These are phyloP conservation scores for Penicillium lividum DNA, from an alignment of 495 filamentous ascomycete genomes.

Conservation along the genomic window DNA sequence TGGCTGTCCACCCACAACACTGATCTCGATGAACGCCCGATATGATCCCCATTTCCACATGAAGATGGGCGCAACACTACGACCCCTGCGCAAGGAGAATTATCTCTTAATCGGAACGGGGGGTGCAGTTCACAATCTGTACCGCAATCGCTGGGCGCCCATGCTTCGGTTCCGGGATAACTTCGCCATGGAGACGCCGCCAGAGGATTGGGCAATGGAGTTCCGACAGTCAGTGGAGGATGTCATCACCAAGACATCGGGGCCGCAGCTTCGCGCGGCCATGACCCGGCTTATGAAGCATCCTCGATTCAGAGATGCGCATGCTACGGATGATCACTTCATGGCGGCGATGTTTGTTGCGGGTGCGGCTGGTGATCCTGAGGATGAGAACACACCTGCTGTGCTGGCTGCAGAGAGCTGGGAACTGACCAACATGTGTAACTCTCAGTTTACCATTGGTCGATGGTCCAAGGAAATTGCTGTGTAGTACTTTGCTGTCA, in stretches of 20 bases:
- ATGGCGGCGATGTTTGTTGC: conserved; percentile 60
- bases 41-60: conserved; percentile 64
- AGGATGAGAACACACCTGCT: conserved; percentile 44
- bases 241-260: conserved; percentile 49
- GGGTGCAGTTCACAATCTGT: conserved; percentile 65
- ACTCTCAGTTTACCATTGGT: conserved; percentile 57
- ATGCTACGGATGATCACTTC: conserved; percentile 66
- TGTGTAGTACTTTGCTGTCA: conserved; percentile 8
- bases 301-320: conserved; percentile 59
- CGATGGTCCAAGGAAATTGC: conserved; percentile 26
- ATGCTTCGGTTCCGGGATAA: conserved; percentile 62
- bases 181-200: conserved; percentile 57
- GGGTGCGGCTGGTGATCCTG: conserved; percentile 50
- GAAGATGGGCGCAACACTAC: conserved; percentile 53
- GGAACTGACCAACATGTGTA: conserved; percentile 68
- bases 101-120: conserved; percentile 62
- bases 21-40: conserved; percentile 57
- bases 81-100: conserved; percentile 48
- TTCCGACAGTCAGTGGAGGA: conserved; percentile 63
- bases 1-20: conserved; percentile 57
- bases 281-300: conserved; percentile 62
- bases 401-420: conserved; percentile 58
- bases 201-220: conserved; percentile 56
- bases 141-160: conserved; percentile 59
- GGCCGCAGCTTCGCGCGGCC: conserved; percentile 47